phyloP scores from a whole-genome alignment of 140 eudicot species.

The Senecio squalidus region DNA sequence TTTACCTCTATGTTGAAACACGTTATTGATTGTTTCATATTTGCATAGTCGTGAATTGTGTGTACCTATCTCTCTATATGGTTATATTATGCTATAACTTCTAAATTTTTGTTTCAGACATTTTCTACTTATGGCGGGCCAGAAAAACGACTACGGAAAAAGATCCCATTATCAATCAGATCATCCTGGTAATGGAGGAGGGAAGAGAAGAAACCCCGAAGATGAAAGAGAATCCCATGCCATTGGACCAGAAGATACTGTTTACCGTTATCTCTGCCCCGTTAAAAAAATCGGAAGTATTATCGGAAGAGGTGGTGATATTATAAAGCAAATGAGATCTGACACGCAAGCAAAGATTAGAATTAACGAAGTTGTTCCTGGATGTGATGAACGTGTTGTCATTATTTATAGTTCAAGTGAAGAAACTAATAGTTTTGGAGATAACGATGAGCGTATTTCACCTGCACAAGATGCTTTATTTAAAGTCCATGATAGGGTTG shows the following conservation, averaged over 20 bases:
- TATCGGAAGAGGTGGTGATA: constrained; percentile 73
- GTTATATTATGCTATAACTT: too few species aligned
- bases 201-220: constrained; percentile 48
- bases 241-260: constrained; percentile 77
- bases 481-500: constrained; percentile 61
- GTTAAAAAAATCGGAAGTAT: constrained; percentile 63
- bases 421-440: constrained; percentile 56
- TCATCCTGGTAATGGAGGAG: constrained; percentile 39
- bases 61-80: neutral
- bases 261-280: constrained; percentile 69
- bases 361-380: constrained; percentile 63
- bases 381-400: constrained; percentile 76
- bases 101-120: neutral
- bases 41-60: neutral
- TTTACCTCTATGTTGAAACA: neutral
- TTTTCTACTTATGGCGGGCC: constrained; percentile 44
- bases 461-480: constrained; percentile 83
- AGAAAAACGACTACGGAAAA: constrained; percentile 56
- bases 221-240: constrained; percentile 49
- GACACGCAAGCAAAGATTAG: constrained; percentile 64
- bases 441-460: constrained; percentile 42
- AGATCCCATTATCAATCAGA: constrained; percentile 49
- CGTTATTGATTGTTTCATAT: neutral
- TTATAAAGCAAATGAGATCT: constrained; percentile 54
- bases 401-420: constrained; percentile 56